Conservation (phyloP, 345 rosid genomes). For the Boechera retrofracta region DNA sequence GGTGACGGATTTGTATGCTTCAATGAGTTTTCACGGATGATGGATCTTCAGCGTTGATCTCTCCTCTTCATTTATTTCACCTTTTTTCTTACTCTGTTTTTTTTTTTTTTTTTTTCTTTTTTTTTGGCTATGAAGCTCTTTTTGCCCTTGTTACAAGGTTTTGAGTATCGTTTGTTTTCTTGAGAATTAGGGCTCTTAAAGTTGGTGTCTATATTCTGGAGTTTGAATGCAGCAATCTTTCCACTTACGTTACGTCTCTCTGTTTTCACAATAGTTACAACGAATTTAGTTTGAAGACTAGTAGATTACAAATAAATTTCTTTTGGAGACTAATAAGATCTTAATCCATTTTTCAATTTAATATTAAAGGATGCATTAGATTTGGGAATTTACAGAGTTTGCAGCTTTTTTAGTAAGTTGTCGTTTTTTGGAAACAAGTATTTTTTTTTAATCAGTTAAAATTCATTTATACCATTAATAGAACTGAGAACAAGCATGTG, state of each 20-base stretch:
- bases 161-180: conserved; percentile 18
- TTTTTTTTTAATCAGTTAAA: background rate
- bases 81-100: background rate
- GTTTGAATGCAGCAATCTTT: background rate
- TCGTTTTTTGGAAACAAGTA: conserved; percentile 11
- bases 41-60: conserved; percentile 58
- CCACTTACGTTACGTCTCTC: background rate
- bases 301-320: background rate
- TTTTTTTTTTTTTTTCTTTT: background rate
- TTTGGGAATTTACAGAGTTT: conserved; percentile 16
- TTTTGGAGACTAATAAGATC: background rate
- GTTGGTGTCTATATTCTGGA: background rate
- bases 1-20: conserved; percentile 91
- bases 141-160: conserved; percentile 37
- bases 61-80: background rate
- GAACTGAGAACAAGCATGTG: conserved; percentile 22
- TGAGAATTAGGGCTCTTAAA: background rate
- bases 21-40: conserved; percentile 77
- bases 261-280: background rate
- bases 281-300: background rate
- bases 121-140: conserved; percentile 2
- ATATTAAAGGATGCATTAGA: background rate
- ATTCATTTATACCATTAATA: conserved; percentile 22
- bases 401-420: conserved; percentile 26
- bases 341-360: too few relatives aligned